Evolutionary conservation across 1,284 basidiomycete genomes (phyloP).

Genomic region (Porphyrellus sp.): DNA sequence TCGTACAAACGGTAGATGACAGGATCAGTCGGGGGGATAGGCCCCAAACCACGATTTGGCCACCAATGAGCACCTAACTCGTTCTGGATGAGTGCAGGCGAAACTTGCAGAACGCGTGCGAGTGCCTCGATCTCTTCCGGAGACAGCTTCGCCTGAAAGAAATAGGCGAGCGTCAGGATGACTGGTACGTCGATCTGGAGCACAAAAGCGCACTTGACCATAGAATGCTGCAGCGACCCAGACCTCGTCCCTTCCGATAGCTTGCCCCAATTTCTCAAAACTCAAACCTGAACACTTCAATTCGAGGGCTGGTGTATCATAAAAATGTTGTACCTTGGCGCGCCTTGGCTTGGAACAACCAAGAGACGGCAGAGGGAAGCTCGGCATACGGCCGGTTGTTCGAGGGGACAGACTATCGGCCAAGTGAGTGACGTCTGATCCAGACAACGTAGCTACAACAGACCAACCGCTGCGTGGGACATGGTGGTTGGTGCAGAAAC

Average conservation of each 20-base stretch:
- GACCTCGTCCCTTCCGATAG: slow-evolving; percentile 76
- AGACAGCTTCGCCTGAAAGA: slow-evolving; percentile 62
- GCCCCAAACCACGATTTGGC: slow-evolving; percentile 63
- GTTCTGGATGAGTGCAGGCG: slow-evolving; percentile 39
- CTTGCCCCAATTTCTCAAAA: slow-evolving; percentile 70
- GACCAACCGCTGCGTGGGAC: slow-evolving; percentile 41
- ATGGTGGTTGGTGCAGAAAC: slow-evolving; percentile 24
- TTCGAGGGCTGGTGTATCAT: not conserved
- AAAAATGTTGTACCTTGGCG: slow-evolving; percentile 47
- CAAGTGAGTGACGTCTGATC: not conserved
- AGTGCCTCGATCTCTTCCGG: slow-evolving; percentile 58
- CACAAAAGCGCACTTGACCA: slow-evolving; percentile 57
- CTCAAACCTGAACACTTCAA: slow-evolving; percentile 49
- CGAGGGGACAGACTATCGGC: slow-evolving; percentile 41
- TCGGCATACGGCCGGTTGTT: slow-evolving; percentile 47
- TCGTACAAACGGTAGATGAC: slow-evolving; percentile 85
- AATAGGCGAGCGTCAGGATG: not conserved
- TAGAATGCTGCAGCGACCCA: slow-evolving; percentile 90
- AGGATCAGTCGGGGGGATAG: slow-evolving; percentile 73
- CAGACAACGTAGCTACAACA: not conserved
- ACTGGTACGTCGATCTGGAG: slow-evolving; percentile 1
- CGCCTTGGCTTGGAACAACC: slow-evolving; percentile 67
- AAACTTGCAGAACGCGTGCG: slow-evolving; percentile 49
- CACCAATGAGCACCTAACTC: slow-evolving; percentile 67
- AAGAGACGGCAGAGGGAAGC: slow-evolving; percentile 50